Evolutionary conservation across 768 basidiomycete genomes (phyloP).

Genomic region (Mycena amicta): DNA sequence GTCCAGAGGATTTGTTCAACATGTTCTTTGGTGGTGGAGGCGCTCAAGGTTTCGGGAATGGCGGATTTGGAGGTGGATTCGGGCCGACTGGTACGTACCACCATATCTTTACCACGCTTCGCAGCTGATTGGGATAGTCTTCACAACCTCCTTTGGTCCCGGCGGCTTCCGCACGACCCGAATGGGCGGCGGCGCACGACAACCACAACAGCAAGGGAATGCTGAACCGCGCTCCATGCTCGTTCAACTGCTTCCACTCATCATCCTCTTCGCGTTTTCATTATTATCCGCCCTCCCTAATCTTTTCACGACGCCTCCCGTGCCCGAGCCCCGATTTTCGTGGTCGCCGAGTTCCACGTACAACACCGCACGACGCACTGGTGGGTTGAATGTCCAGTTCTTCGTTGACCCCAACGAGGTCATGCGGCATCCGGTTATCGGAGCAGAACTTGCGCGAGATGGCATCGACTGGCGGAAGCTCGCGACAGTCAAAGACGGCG

Average conservation of each 20-base stretch:
- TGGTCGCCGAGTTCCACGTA: slow-evolving; percentile 65
- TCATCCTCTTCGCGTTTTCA: slow-evolving; percentile 85
- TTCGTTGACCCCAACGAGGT: slow-evolving; percentile 84
- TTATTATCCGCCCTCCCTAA: slow-evolving; percentile 79
- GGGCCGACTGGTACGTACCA: slow-evolving; percentile 50
- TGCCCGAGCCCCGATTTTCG: slow-evolving; percentile 80
- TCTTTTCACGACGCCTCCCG: slow-evolving; percentile 64
- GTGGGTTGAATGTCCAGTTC: slow-evolving; percentile 72
- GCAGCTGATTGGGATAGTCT: slow-evolving; percentile 48
- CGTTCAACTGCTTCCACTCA: slow-evolving; percentile 80
- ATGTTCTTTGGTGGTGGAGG: slow-evolving; percentile 93
- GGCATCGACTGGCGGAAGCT: slow-evolving; percentile 42
- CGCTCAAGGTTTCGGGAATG: slow-evolving; percentile 31
- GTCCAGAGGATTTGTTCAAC: slow-evolving; percentile 95
- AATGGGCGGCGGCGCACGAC: slow-evolving; percentile 47
- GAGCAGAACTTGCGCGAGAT: slow-evolving; percentile 65
- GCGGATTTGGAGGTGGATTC: slow-evolving; percentile 54
- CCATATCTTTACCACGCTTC: neutral
- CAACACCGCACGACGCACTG: slow-evolving; percentile 73
- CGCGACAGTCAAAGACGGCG: slow-evolving; percentile 27
- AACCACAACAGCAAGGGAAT: slow-evolving; percentile 35
- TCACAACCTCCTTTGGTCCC: slow-evolving; percentile 77
- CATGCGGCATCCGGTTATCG: slow-evolving; percentile 72
- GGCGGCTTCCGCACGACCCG: slow-evolving; percentile 80
- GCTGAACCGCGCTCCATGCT: slow-evolving; percentile 63